Evolutionary conservation across 306 rosid species (phyloP).

Genomic region (apple (Malus domestica)): ASM211411v1 NC_041802.1:28646501-28647000

Average conservation of each 20-base stretch:
- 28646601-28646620: conserved; percentile 57
- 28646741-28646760: conserved; percentile 79
- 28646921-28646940: conserved; percentile 39
- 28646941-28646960: conserved; percentile 36
- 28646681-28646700: conserved; percentile 55
- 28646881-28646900: neutral
- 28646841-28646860: conserved; percentile 50
- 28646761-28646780: conserved; percentile 88
- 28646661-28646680: conserved; percentile 77
- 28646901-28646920: neutral
- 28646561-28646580: neutral
- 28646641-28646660: conserved; percentile 51
- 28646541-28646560: neutral
- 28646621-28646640: conserved; percentile 46
- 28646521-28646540: neutral
- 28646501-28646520: conserved; percentile 58
- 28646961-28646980: conserved; percentile 47
- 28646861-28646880: neutral
- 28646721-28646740: conserved; percentile 63
- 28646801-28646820: conserved; percentile 69
- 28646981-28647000: conserved; percentile 49
- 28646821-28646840: conserved; percentile 41
- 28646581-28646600: neutral
- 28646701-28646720: conserved; percentile 75
- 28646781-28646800: conserved; percentile 64